Percentiles rank a stretch among this genome's conserved stretches.
Evolutionary conservation across 495 filamentous ascomycete species (phyloP).

Genomic region (Penicillium roqueforti): DNA sequence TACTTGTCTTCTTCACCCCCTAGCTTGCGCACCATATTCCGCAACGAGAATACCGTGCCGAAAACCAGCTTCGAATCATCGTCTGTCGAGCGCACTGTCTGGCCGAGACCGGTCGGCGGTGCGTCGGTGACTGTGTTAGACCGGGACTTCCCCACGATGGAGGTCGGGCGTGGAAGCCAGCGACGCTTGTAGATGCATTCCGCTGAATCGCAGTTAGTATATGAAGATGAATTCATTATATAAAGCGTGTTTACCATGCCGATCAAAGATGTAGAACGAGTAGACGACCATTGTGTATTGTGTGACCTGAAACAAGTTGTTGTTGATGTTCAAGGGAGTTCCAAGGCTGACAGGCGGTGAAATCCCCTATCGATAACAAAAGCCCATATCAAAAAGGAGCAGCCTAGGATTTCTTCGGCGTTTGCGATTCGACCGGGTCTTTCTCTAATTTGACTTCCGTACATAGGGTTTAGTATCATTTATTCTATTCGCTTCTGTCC

Average conservation of each 20-base stretch:
- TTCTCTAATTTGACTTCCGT: conserved; percentile 6
- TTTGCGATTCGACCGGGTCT: conserved; percentile 1
- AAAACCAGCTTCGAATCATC: conserved; percentile 98
- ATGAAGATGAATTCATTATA: not conserved
- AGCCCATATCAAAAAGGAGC: conserved; percentile 22
- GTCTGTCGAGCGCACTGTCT: conserved; percentile 56
- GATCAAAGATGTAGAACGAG: conserved; percentile 98
- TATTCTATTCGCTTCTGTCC: conserved; percentile 3
- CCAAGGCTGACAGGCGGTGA: conserved; percentile 20
- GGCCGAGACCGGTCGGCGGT: conserved; percentile 31
- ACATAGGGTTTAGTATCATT: not conserved
- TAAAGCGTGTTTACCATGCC: conserved; percentile 68
- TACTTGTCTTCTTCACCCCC: conserved; percentile 82
- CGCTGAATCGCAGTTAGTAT: conserved; percentile 48
- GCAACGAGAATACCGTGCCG: conserved; percentile 89
- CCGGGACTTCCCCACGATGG: conserved; percentile 37
- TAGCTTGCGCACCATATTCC: conserved; percentile 95
- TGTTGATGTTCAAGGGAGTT: conserved; percentile 28
- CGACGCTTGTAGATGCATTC: conserved; percentile 95
- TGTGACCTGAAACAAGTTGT: conserved; percentile 7
- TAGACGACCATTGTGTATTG: conserved; percentile 74
- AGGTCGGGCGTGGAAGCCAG: conserved; percentile 57
- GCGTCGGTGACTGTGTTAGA: conserved; percentile 32
- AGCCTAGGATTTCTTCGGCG: conserved; percentile 36
- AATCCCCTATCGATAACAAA: conserved; percentile 17